These are phyloP conservation scores for Drosera capensis DNA, from an alignment of 148 eudicot genomes.

Conservation along the genomic window DNA sequence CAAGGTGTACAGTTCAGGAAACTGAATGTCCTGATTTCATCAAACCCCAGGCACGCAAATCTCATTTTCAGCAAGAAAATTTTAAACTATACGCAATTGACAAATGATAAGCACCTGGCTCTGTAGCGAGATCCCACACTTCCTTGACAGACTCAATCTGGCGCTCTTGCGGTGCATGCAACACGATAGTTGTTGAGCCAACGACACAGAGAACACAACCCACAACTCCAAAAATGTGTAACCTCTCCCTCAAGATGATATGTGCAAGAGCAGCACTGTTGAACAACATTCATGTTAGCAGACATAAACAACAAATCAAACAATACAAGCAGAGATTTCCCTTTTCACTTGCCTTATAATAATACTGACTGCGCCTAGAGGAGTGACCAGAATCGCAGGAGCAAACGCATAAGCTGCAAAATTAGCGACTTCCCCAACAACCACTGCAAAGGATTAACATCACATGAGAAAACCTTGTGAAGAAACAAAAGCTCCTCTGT, in stretches of 20 bases:
- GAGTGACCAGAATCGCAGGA: conserved; percentile 79
- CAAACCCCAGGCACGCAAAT: not conserved
- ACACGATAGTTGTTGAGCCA: conserved; percentile 70
- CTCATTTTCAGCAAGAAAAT: not conserved
- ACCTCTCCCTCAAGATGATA: conserved; percentile 46
- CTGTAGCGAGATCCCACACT: conserved; percentile 91
- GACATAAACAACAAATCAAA: conserved; percentile 1
- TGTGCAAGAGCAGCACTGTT: conserved; percentile 78
- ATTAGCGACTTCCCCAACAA: conserved; percentile 77
- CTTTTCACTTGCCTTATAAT: conserved; percentile 55
- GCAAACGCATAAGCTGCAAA: conserved; percentile 93
- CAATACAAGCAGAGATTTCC: not conserved
- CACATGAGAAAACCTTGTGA: not conserved
- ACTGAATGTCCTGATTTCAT: not conserved
- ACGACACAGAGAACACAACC: conserved; percentile 78
- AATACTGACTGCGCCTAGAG: conserved; percentile 88
- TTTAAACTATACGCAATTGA: conserved; percentile 3
- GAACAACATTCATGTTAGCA: conserved; percentile 7
- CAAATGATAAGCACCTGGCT: conserved; percentile 46
- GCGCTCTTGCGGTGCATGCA: conserved; percentile 87
- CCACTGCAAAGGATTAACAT: conserved; percentile 29
- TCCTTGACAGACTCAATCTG: conserved; percentile 67
- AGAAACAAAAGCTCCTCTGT: not conserved
- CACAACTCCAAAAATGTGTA: conserved; percentile 63
- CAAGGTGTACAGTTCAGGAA: not conserved